Evolutionary conservation across 257 asterid genomes (phyloP).

Genomic region (Coffea eugenioides): DNA sequence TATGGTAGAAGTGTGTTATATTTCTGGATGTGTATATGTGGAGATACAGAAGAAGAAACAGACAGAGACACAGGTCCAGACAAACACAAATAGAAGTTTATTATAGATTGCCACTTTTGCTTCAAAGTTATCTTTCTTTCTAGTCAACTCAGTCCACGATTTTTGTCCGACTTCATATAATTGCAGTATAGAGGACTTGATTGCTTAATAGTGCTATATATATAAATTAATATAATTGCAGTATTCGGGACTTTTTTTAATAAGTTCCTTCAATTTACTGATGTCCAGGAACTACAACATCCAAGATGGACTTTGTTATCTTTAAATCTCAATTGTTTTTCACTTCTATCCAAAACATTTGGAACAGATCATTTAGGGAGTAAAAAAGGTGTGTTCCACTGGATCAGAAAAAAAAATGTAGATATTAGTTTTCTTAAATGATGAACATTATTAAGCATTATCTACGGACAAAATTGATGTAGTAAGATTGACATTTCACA

Average conservation of each 20-base stretch:
- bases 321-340: constrained; percentile 4
- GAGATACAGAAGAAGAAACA: too few species aligned
- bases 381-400: too few species aligned
- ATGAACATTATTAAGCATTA: neutral
- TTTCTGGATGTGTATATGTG: too few species aligned
- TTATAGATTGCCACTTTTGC: neutral
- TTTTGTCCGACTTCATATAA: neutral
- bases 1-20: too few species aligned
- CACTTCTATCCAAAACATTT: neutral
- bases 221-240: neutral
- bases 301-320: neutral
- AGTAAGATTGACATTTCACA: constrained; percentile 1
- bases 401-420: neutral
- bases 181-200: neutral
- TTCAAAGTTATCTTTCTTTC: neutral
- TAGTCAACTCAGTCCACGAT: neutral
- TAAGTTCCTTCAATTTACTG: neutral
- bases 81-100: neutral
- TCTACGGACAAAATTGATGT: neutral
- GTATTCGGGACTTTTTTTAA: neutral
- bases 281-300: too few species aligned
- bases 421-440: neutral
- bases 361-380: neutral
- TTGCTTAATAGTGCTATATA: neutral
- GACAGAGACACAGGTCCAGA: neutral